Percentiles rank a stretch among this genome's conserved stretches.
Conservation (phyloP, 2,329 filamentous ascomycete species). For the Phyllosticta citriasiana region DNA sequence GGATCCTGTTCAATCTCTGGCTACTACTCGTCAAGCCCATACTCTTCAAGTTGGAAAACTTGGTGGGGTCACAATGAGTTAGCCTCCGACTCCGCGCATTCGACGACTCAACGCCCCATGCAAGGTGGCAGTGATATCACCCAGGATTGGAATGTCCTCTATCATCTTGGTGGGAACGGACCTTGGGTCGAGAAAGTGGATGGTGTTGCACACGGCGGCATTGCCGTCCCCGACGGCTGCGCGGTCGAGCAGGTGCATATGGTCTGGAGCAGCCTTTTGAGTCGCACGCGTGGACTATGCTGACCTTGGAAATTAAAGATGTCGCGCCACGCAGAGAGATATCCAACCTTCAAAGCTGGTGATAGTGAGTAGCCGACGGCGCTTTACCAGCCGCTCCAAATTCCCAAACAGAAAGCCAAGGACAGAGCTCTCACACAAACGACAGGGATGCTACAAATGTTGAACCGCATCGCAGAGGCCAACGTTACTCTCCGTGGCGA, state of each 20-base stretch:
- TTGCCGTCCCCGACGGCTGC: slow-evolving; percentile 39
- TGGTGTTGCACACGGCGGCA: slow-evolving; percentile 30
- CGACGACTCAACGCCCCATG: background rate
- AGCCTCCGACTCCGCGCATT: background rate
- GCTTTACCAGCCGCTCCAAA: background rate
- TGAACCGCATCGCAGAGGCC: slow-evolving; percentile 36
- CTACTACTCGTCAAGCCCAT: background rate
- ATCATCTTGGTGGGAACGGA: slow-evolving; percentile 46
- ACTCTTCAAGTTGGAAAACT: slow-evolving; percentile 3
- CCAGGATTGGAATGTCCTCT: slow-evolving; percentile 39
- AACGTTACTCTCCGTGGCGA: slow-evolving; percentile 36
- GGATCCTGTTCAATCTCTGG: background rate
- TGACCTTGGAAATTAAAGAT: slow-evolving; percentile 30
- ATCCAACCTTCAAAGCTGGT: slow-evolving; percentile 43
- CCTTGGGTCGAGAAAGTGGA: slow-evolving; percentile 44
- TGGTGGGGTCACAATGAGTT: slow-evolving; percentile 1
- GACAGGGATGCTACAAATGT: slow-evolving; percentile 37
- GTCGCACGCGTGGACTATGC: background rate
- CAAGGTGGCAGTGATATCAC: slow-evolving; percentile 20
- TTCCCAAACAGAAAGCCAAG: background rate
- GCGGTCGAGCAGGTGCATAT: slow-evolving; percentile 49
- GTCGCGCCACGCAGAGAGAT: slow-evolving; percentile 48
- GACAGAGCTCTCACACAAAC: slow-evolving; percentile 12
- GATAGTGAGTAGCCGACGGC: slow-evolving; percentile 31
- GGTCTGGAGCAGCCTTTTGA: slow-evolving; percentile 25